Evolutionary conservation across 2,329 filamentous ascomycete species (phyloP), one percentile per base, ranked within the genome.

Genomic region (Fusarium papillatum): DNA sequence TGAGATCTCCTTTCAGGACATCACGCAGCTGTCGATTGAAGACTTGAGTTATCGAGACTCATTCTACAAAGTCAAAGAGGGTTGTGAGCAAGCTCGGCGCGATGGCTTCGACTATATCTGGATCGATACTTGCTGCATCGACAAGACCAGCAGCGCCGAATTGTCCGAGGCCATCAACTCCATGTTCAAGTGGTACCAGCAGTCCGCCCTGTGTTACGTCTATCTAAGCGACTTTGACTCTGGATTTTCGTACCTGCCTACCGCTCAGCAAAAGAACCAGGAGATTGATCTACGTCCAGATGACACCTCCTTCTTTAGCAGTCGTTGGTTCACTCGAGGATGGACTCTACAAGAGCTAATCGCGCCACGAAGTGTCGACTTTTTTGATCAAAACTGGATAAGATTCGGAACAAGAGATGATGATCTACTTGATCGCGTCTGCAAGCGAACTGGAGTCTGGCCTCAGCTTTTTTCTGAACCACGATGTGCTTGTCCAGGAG

Each of bases 311-410:
- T 79, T 80, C 39, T 78, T 68, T 46, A 36, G 60, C 1, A 76
- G 78, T 8, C 71, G 72, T 13, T 80, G 77, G 79, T 80, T 80
- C 48, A 71, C 65, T 13, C 61, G 78, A 53, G 77, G 79, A 34
- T 80, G 79, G 78, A 79, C 79, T 2, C 59, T 83, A 3, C 79
- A 82, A n/a, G 81, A 83, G 66, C 70, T 83, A 26, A 75, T 83
- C 29, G 82, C 81, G 0, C 82, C 81, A 1, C 68, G 68, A 6
- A 62, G 48, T 14, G 76, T 83, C 17, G 74, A 76, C 24, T 83
- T 83, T 36, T 82, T 80, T 57, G 78, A 82, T 10, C 39, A 60
- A 1, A 38, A 73, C 13, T 83, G 81, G 81, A 63, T 70, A 3
- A 70, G 70, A 4, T 73, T 83, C 19, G 82, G 82, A 1, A 77